Evolutionary conservation across 2,329 filamentous ascomycete species (phyloP), one percentile per base, ranked within the genome.

Genomic region (Pseudocercospora vitis): DNA sequence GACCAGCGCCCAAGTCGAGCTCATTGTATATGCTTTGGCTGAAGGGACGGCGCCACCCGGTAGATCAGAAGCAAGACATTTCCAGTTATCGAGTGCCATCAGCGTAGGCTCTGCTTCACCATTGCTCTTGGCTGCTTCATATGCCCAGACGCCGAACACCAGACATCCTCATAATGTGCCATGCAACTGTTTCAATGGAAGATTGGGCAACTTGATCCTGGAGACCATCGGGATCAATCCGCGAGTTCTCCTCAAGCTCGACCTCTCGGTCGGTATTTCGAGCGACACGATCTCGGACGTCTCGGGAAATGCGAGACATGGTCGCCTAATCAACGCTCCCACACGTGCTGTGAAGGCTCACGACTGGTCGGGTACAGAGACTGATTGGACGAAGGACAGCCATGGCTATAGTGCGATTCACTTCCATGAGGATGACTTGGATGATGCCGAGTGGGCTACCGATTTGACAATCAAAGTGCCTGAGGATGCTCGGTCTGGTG

Each of bases 351-450:
- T 49, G 4, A 49, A 49, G 23, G 32, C 23, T 7, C 33, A 49
- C 19, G 23, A 49, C 7, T 49, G 47, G 47, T 12, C 31, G 7
- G 47, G 47, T 19, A 6, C 19, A 3, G 47, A 49, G 16, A 14
- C 16, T n/a, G 47, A 49, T 21, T 49, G 47, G 47, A 49, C 47
- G 21, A 49, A 49, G 40, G 32, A 37, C 3, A 39, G 21, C 8
- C 33, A 39, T 28, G 21, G 33, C 3, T 49, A 49, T 18, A 32
- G 32, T 12, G 47, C 47, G 9, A 49, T 49, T 26, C 47, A 49
- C 23, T 49, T 49, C 24, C 47, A 49, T 26, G 47, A 49, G 5
- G 47, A 49, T 37, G 47, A 49, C 40, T 18, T 49, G 16, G 47
- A 49, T 16, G 47, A 49, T 39, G 47, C 47, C 8, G 32, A 6